Evolutionary conservation across 805 yeast genomes (phyloP), one percentile per base, ranked within the genome.

Genomic region (Saturnispora gosingensis): DNA sequence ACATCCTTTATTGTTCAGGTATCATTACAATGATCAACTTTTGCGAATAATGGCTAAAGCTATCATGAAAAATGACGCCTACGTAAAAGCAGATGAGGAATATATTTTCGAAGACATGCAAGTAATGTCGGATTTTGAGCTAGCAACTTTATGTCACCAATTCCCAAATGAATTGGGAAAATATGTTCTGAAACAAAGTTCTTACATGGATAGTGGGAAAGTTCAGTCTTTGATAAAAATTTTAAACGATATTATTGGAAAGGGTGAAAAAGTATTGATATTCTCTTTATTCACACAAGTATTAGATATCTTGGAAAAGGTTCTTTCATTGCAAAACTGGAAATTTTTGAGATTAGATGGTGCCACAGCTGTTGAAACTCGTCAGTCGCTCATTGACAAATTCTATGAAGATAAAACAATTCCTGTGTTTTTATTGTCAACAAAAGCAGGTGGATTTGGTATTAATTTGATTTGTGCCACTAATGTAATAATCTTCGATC

Each of bases 371-470:
- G 99, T 93, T 51, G 97, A 93, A 56, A 82, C 86, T 27, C 80
- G 99, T 63, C 99, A 93, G 67, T 88, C 85, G 53, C 71, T 91
- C 58, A 91, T 93, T 59, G 99, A 93, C 69, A 80, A 80, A 58
- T 93, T 86, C 63, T 84, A 88, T 61, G 89, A 86, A 34, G 95
- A 89, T 55, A 77, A 78, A 0, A 73, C 80, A 5, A 87, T 93
- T 56, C 91, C 95, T 0, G 84, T 93, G 3, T 91, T 93, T 61
- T 72, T 93, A 47, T 72, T 93, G 43, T 88, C 97, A 10, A 93
- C 99, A 3, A 88, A 88, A 64, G 98, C 99, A 0, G 99, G 99
- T 64, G 99, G 99, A 1, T 93, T 93, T 69, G 99, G 99, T 53
- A 93, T 93, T 68, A 93, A 93, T 63, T 75, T 93, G 60, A 93